Base-by-base conservation (phyloP, 805 yeast genomes). In the Hanseniaspora guilliermondii region DNA sequence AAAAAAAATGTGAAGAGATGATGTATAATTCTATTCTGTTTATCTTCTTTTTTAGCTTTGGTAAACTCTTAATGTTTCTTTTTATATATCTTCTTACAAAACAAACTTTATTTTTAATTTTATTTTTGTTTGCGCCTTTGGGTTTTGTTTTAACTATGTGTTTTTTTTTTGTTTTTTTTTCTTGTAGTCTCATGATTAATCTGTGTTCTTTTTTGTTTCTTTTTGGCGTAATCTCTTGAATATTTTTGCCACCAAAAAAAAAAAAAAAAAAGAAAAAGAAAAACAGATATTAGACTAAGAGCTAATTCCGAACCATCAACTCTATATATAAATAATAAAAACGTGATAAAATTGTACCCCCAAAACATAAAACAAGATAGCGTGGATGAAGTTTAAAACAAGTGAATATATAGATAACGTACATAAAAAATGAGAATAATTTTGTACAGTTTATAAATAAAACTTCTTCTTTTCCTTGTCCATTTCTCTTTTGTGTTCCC, bases 401-500 rank as follows among this genome's bases (percentile, higher is more conserved):
- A 11, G 11, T 38, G 22, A 17, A 14, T 30, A 30, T 27, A 32
- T 22, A 37, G 30, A 41, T 42, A 33, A 21, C 16, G 24, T 17
- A 21, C 21, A 38, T 38, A 38, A 22, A 41, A 41, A 24, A 19
- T 19, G 7, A 19, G n/a, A 7, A 38, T 16, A n/a, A 12, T 37
- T 9, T 38, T 2, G 16, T 17, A 12, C 14, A 19, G 2, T 11
- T 63, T 72, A 91, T 60, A 91, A 71, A 65, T 87, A 83, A 66
- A 91, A 91, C 77, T 87, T 88, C 70, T 82, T 82, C 80, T 89
- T 91, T 68, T 91, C 97, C 63, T 84, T 83, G 68, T 93, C 97
- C 97, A 93, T 89, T 60, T 86, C 95, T 3, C 96, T 83, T 61
- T 87, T 79, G 70, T 88, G 95, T 69, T 93, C 97, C 97, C 97